Evolutionary conservation across 768 basidiomycete species (phyloP).

Genomic region (Fomitopsis serialis): DNA sequence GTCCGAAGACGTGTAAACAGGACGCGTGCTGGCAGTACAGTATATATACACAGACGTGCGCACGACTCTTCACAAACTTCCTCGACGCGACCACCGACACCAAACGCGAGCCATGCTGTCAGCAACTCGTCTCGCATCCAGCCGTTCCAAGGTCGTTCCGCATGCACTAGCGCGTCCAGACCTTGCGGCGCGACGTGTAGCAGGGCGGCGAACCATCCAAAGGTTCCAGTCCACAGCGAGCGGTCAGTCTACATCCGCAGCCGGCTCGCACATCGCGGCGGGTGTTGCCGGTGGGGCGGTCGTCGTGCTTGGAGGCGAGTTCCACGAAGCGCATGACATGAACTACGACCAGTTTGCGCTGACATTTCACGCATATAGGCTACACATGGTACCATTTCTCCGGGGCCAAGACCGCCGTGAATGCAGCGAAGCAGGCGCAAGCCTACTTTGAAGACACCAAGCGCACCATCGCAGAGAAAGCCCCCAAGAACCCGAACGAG

Average conservation of each 20-base stretch:
- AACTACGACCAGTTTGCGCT: neutral
- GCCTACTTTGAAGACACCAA: conserved; percentile 22
- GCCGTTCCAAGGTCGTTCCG: neutral
- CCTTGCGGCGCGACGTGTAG: conserved; percentile 13
- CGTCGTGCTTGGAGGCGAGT: conserved; percentile 25
- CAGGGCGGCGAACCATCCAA: conserved; percentile 12
- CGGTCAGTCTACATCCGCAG: neutral
- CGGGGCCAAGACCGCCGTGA: conserved; percentile 31
- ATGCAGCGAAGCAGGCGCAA: conserved; percentile 26
- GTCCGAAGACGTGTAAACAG: neutral
- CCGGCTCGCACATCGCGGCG: conserved; percentile 20
- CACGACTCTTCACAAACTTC: no score
- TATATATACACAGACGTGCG: neutral
- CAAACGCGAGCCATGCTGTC: neutral
- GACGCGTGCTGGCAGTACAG: neutral
- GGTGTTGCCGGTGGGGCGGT: conserved; percentile 25
- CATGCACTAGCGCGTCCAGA: neutral
- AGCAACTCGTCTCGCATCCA: neutral
- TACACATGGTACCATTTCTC: conserved; percentile 39
- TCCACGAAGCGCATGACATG: no score
- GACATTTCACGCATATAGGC: neutral
- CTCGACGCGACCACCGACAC: no score
- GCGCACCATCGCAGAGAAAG: conserved; percentile 18
- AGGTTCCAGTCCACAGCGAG: conserved; percentile 18
- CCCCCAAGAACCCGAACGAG: conserved; percentile 25